phyloP scores from a whole-genome alignment of 306 rosid genomes.

The Cicer yamashitae region DNA sequence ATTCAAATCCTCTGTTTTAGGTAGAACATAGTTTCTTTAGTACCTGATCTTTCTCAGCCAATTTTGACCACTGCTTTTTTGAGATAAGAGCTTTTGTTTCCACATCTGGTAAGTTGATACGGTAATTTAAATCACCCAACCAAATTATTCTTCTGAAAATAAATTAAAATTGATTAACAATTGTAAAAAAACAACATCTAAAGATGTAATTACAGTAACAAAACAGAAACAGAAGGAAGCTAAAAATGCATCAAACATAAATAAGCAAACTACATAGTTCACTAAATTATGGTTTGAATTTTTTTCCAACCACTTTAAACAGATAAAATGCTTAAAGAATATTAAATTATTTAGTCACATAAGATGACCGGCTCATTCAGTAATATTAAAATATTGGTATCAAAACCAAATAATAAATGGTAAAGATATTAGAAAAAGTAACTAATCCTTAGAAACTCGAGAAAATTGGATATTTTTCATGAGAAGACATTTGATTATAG shows the following conservation, averaged over 20 bases:
- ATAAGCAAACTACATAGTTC: background rate
- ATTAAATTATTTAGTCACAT: constrained; percentile 9
- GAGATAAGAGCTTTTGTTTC: constrained; percentile 74
- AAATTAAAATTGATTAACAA: constrained; percentile 28
- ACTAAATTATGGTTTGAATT: background rate
- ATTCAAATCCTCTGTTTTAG: too few species aligned
- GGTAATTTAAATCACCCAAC: constrained; percentile 96
- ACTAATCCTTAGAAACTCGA: too few species aligned
- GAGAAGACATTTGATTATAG: too few species aligned
- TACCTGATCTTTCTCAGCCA: constrained; percentile 95
- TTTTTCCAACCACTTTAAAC: background rate
- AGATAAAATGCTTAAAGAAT: constrained; percentile 7
- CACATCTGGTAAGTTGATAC: constrained; percentile 73
- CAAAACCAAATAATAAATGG: too few species aligned
- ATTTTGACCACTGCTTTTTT: constrained; percentile 71
- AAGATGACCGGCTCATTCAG: background rate
- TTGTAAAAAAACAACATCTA: background rate
- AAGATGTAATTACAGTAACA: background rate
- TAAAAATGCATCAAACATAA: background rate
- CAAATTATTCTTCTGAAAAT: constrained; percentile 81
- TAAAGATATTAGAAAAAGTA: too few species aligned
- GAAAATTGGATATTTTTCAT: too few species aligned
- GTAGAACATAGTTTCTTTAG: background rate
- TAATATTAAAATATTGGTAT: too few species aligned
- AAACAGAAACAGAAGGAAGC: constrained; percentile 34